A percentile compares a stretch with the other conserved stretches of the same genome.
Conservation (phyloP, 169 alveolate species). For the Cryptosporidium viatorum region DNA sequence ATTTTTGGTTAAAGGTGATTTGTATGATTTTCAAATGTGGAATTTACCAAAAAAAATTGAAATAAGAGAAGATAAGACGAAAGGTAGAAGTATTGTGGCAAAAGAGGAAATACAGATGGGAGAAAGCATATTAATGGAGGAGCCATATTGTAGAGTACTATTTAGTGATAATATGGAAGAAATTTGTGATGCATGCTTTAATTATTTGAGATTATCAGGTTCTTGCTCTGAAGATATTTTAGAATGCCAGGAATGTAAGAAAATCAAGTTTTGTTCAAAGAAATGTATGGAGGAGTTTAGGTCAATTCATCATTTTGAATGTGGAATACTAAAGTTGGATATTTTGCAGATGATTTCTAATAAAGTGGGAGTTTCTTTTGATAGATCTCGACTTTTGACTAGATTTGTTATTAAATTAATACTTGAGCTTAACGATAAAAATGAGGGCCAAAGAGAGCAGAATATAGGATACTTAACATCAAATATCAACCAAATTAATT, state of each 20-base stretch:
- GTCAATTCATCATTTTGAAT: constrained; percentile 27
- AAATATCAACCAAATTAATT: constrained; percentile 6
- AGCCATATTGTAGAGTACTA: constrained; percentile 23
- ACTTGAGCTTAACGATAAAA: background rate
- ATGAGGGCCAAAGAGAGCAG: background rate
- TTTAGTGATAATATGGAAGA: constrained; percentile 5
- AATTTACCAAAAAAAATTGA: constrained; percentile 17
- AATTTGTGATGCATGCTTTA: constrained; percentile 39
- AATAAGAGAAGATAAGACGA: background rate
- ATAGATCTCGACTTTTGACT: constrained; percentile 12
- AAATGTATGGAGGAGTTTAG: constrained; percentile 6
- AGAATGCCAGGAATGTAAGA: constrained; percentile 26
- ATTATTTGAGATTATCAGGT: background rate
- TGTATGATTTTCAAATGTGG: constrained; percentile 14
- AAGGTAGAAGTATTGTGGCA: constrained; percentile 52
- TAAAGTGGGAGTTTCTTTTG: constrained; percentile 37
- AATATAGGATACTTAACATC: background rate
- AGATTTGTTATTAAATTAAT: constrained; percentile 27
- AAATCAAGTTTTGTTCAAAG: constrained; percentile 37
- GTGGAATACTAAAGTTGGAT: constrained; percentile 6
- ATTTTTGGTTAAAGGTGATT: background rate
- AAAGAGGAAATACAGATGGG: constrained; percentile 32
- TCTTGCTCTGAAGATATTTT: background rate
- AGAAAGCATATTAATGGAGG: constrained; percentile 19
- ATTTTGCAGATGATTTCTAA: background rate